Base-by-base conservation (phyloP, 2,329 filamentous ascomycete species). In the Claviceps cyperi region DNA sequence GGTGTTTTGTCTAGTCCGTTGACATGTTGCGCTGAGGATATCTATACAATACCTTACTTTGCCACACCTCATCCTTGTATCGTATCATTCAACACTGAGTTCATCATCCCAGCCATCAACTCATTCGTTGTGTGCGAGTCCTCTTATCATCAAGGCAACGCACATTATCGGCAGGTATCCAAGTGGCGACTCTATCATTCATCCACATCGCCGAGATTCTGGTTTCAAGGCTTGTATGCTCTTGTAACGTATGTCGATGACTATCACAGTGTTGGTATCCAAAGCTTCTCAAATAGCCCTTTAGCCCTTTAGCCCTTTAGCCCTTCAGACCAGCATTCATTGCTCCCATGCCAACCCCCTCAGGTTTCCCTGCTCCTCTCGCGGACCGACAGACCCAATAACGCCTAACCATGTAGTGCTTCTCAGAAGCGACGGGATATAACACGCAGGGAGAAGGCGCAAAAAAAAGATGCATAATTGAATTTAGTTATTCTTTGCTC, bases 351-450 rank as follows among this genome's bases (percentile, higher is more conserved):
- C 9, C 47, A 22, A 28, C n/a, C 14, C n/a, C 15, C 19, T 43
- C n/a, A 22, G 39, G 40, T 14, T 17, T 24, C 19, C 15, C 15
- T 9, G 15, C n/a, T 19, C n/a, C 24, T 40, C 15, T 46, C 6
- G 14, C 36, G 40, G 43, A 35, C 19, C 37, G 40, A 43, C 47
- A 22, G 19, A 48, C 39, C 46, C 45, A 40, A 46, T 21, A 50
- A 50, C 52, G 50, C 52, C 52, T 39, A 24, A 21, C 47, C 50
- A 50, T 50, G 38, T 50, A 19, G 15, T 47, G 39, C 32, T 37
- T 38, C 13, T 21, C 21, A 9, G 22, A 38, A 45, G 37, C 14
- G 24, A 19, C 19, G 28, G 35, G 37, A 28, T 28, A 28, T 28
- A 19, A 51, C n/a, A 14, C 13, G 40, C n/a, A 37, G 41, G 8